phyloP scores from a whole-genome alignment of 139 green algal genomes.

The Volvox africanus region DNA sequence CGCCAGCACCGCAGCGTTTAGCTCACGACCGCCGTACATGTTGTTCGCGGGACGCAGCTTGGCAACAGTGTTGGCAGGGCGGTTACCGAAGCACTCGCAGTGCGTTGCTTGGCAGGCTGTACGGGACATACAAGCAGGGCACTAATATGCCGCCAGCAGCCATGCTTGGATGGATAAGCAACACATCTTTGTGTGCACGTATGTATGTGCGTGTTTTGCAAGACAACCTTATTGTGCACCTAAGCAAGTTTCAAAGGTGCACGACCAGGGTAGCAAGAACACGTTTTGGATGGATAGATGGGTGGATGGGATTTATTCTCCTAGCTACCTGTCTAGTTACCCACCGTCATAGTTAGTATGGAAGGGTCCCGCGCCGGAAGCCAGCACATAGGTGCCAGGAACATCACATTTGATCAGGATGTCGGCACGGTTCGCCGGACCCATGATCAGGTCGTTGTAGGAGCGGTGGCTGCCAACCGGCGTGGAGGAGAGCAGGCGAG shows the following conservation, averaged over 20 bases:
- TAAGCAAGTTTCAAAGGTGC: no score
- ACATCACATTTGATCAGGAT: slow-evolving; percentile 32
- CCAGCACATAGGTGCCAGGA: slow-evolving; percentile 23
- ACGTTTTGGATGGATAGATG: no score
- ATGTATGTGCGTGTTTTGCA: no score
- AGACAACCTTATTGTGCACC: no score
- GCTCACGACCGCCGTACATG: not conserved
- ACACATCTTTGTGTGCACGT: no score
- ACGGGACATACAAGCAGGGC: no score
- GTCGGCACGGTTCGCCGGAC: slow-evolving; percentile 1
- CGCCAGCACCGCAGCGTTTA: slow-evolving; percentile 14
- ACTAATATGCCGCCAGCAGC: no score
- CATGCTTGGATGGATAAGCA: no score
- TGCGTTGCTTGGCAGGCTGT: slow-evolving; percentile 26
- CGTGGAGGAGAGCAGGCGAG: not conserved
- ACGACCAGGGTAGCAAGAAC: no score
- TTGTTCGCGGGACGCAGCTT: slow-evolving; percentile 32
- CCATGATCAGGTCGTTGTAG: slow-evolving; percentile 9
- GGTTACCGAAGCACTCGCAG: slow-evolving; percentile 34
- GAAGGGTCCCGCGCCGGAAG: slow-evolving; percentile 9
- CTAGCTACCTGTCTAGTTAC: no score
- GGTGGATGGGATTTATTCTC: no score
- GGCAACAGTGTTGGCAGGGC: not conserved
- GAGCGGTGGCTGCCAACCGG: not conserved
- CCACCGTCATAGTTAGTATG: slow-evolving; percentile 14